Base-by-base conservation (phyloP, 2,329 filamentous ascomycete species). In the Botrytis fragariae region DNA sequence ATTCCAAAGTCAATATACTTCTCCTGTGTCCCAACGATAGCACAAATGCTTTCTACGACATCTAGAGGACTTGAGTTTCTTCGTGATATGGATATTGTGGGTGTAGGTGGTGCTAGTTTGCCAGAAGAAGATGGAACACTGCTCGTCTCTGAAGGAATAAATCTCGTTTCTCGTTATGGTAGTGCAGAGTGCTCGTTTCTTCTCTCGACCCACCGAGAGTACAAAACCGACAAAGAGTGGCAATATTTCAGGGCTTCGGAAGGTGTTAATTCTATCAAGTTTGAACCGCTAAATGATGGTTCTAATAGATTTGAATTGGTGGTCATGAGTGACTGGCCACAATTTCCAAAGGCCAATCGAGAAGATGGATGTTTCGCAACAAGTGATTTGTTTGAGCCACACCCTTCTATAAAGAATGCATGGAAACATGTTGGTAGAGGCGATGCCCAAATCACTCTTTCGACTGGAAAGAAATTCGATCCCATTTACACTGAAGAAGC, bases 121-220 rank as follows among this genome's bases (percentile, higher is more conserved):
- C 85, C 88, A 3, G 74, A 79, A 5, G 79, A 84, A 14, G 80
- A 89, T 1, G 90, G 90, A 0, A 82, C 91, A 73, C 78, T 79
- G 4, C 82, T 92, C 3, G 86, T 90, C 0, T 71, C 79, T 0
- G 78, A 82, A 9, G 84, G 83, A 0, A 84, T 92, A 1, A 87
- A 87, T 14, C 84, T 92, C 7, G 82, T 91, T 1, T 91, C 88
- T 0, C 83, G 90, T 59, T 90, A 89, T 79, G 90, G 90, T 3
- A 91, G 89, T 77, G 87, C 89, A 14, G 90, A 92, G 78, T 91
- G 89, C 72, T 89, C 90, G 0, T 92, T 92, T 74, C 79, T 92
- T 22, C 83, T 92, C 78, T 90, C 87, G 5, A 92, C 90, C 0
- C 85, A 88, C 78, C 85, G 89, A 35, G 81, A 88, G 37, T 91